Percentiles rank a stretch among this genome's conserved stretches.
These are phyloP conservation scores for Oldenlandia corymbosa DNA, from an alignment of 257 asterid species.

Conservation along the genomic window DNA sequence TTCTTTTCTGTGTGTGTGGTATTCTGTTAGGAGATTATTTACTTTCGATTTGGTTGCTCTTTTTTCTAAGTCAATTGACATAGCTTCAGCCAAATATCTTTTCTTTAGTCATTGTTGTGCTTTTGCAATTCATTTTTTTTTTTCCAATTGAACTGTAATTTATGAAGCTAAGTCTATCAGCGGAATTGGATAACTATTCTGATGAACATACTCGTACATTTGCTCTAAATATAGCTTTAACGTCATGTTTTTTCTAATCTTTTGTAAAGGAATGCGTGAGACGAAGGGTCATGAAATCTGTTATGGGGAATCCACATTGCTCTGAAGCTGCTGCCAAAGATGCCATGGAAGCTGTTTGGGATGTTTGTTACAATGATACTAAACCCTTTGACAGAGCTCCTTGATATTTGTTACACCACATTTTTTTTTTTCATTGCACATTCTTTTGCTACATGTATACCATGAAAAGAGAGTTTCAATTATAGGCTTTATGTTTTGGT, in stretches of 20 bases:
- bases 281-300: slow-evolving; percentile 72
- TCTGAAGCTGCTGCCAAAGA: slow-evolving; percentile 72
- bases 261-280: slow-evolving; percentile 62
- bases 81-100: no score
- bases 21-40: no score
- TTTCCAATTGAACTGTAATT: neutral
- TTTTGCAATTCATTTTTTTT: no score
- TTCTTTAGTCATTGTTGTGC: no score
- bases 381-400: slow-evolving; percentile 86
- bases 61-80: no score
- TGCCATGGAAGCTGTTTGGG: slow-evolving; percentile 95
- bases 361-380: slow-evolving; percentile 83
- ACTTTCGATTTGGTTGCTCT: no score
- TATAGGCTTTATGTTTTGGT: neutral
- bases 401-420: slow-evolving; percentile 34
- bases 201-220: neutral
- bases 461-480: neutral
- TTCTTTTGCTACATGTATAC: neutral
- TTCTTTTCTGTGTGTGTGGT: no score
- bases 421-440: neutral
- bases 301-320: slow-evolving; percentile 63
- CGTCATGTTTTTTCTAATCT: neutral
- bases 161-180: neutral
- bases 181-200: neutral
- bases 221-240: neutral